Percentiles rank a stretch among this genome's conserved stretches.
phyloP scores from a whole-genome alignment of 768 basidiomycete genomes.

The Podaxis pistillaris region DNA sequence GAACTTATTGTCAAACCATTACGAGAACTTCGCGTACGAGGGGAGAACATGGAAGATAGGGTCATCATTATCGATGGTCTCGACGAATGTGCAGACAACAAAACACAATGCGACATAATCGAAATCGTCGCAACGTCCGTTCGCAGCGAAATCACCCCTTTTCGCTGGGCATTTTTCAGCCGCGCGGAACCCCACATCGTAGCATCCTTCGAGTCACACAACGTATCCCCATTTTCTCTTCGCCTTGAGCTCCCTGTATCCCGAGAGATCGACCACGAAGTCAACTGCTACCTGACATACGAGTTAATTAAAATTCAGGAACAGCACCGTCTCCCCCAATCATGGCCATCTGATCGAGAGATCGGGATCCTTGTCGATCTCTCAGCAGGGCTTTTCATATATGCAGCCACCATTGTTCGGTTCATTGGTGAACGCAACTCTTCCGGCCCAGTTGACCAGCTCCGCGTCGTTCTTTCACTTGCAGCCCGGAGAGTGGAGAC shows the following conservation, averaged over 20 bases:
- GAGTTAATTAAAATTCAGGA: conserved; percentile 2
- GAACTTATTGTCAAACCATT: conserved; percentile 4
- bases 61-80: conserved; percentile 13
- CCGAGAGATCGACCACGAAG: conserved; percentile 11
- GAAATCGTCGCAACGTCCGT: background rate
- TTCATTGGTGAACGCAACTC: conserved; percentile 9
- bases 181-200: conserved; percentile 2
- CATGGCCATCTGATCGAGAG: conserved; percentile 8
- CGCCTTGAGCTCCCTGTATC: conserved; percentile 5
- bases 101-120: background rate
- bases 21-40: background rate
- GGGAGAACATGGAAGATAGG: background rate
- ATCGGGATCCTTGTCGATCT: background rate
- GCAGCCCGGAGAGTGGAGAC: too few relatives aligned
- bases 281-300: conserved; percentile 8
- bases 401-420: background rate
- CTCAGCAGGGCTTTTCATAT: conserved; percentile 9
- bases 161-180: background rate
- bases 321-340: background rate
- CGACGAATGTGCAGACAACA: conserved; percentile 4
- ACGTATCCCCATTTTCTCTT: background rate
- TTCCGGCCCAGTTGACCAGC: background rate
- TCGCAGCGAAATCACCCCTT: background rate
- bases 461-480: background rate
- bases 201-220: background rate